Conservation (phyloP, 495 filamentous ascomycete genomes). For the Staphylotrichum tortipilum region DNA sequence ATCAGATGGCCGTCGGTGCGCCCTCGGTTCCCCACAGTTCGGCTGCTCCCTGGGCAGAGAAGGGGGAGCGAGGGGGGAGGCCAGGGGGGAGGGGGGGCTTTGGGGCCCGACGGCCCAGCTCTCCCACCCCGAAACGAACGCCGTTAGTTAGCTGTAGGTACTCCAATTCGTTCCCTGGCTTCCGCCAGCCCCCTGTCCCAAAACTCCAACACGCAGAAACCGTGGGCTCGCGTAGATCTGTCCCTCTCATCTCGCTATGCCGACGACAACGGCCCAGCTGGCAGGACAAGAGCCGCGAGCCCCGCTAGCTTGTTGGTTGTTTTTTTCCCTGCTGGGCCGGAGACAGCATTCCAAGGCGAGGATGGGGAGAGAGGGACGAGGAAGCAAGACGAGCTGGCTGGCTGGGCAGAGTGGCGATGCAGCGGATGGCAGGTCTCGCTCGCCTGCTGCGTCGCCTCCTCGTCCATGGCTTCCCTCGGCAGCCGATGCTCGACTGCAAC, state of each 20-base stretch:
- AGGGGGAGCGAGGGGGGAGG: too few species aligned
- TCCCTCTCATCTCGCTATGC: slow-evolving; percentile 13
- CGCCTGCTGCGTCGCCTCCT: slow-evolving; percentile 5
- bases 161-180: neutral
- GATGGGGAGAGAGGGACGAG: too few species aligned
- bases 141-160: too few species aligned
- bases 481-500: slow-evolving; percentile 17
- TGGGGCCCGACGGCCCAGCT: slow-evolving; percentile 24
- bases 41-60: slow-evolving; percentile 5
- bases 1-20: slow-evolving; percentile 4
- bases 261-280: neutral
- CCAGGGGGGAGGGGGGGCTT: neutral
- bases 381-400: slow-evolving; percentile 6
- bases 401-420: slow-evolving; percentile 12
- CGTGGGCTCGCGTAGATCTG: neutral
- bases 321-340: too few species aligned
- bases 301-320: too few species aligned
- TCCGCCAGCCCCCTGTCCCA: neutral
- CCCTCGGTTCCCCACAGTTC: slow-evolving; percentile 10
- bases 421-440: too few species aligned
- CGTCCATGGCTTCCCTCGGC: slow-evolving; percentile 15
- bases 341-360: neutral
- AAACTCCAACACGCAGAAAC: slow-evolving; percentile 1
- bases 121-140: slow-evolving; percentile 3
- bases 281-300: too few species aligned